Evolutionary conservation across 495 filamentous ascomycete species (phyloP).

Genomic region (Penicillium subrubescens): DNA sequence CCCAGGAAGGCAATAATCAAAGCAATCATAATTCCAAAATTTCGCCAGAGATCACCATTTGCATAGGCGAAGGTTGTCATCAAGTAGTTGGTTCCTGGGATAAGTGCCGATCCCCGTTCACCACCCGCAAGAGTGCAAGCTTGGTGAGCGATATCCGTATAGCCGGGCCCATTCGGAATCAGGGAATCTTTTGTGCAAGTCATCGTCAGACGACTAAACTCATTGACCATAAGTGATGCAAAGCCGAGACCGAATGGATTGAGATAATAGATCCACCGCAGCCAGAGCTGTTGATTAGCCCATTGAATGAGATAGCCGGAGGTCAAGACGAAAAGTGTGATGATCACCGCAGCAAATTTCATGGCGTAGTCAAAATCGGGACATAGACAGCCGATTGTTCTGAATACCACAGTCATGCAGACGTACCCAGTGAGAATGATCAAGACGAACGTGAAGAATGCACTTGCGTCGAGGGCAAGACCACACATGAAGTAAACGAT

Average conservation of each 20-base stretch:
- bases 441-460: constrained; percentile 79
- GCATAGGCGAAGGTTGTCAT: constrained; percentile 63
- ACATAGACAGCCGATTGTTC: constrained; percentile 74
- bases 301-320: constrained; percentile 81
- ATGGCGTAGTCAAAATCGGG: constrained; percentile 86
- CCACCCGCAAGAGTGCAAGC: constrained; percentile 75
- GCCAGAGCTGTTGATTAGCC: constrained; percentile 67
- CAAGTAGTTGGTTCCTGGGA: constrained; percentile 66
- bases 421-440: constrained; percentile 71
- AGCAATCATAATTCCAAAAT: constrained; percentile 73
- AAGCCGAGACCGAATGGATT: constrained; percentile 78
- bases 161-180: constrained; percentile 64
- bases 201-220: constrained; percentile 66
- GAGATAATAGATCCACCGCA: constrained; percentile 81
- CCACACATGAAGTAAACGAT: constrained; percentile 83
- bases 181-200: constrained; percentile 64
- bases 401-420: constrained; percentile 78
- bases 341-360: constrained; percentile 73
- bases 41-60: constrained; percentile 66
- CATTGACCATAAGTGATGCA: constrained; percentile 78
- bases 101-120: constrained; percentile 56
- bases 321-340: constrained; percentile 78
- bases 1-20: constrained; percentile 69
- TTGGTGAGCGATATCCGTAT: constrained; percentile 67
- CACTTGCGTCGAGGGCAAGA: constrained; percentile 64